Base-by-base conservation (phyloP, 371 early-diverging fungal species). In the Nematocida sp. region DNA sequence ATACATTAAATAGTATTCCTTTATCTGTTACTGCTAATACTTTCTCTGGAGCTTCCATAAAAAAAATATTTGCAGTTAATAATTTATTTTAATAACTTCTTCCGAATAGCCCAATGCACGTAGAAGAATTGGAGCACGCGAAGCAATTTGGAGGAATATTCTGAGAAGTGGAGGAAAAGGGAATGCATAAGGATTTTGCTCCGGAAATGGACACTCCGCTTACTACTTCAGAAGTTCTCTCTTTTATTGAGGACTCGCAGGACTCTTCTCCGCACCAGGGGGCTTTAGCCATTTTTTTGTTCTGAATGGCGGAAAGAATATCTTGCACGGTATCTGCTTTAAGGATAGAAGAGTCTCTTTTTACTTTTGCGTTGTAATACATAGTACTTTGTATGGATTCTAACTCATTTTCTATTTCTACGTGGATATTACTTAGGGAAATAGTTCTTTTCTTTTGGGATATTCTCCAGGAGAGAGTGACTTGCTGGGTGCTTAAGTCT, bases 151-250 rank as follows among this genome's bases (percentile, higher is more conserved):
- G 35, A 20, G 56, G 49, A 4, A 26, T 35, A 4, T 16, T 7
- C 18, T 16, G 11, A 11, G 42, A 20, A 28, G 36, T 57, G 7
- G 59, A 32, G 5, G 32, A 13, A 30, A 92, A 92, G 25, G 98
- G 99, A 82, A 95, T 93, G 86, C 99, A 99, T 55, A 99, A 88
- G 3, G 95, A 90, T 85, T 99, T 99, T 78, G 96, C 98, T 61
- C 99, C 98, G 92, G 93, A 93, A 26, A 92, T 90, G 57, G 93
- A 92, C 65, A 93, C 96, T 26, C 48, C 55, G 0, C 66, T 77
- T 42, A 79, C 51, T 86, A 79, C 81, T 79, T 90, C 86, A 13
- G 93, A 87, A 81, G 91, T 92, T 57, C 87, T 84, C 20, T 92
- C 91, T 88, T 95, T 95, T 83, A 99, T 95, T 55, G 87, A 87